Base-by-base conservation (phyloP, 306 rosid genomes). In the Gastrolobium bilobum region DNA sequence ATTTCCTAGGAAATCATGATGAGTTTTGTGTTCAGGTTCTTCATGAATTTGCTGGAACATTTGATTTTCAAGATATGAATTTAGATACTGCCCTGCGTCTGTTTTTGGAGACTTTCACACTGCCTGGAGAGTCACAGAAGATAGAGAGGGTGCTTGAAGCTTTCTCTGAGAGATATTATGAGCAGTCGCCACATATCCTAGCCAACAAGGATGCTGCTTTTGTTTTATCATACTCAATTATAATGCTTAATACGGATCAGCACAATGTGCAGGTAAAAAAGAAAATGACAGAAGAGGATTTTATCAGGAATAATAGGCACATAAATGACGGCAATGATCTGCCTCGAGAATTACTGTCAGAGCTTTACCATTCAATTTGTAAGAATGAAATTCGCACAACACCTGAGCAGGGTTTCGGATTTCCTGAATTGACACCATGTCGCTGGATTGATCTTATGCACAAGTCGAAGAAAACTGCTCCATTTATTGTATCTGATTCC, bases 241-340 rank as follows among this genome's bases (percentile, higher is more conserved):
- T 92, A 80, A 30, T 94, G 92, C 99, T 94, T 30, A 94, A 94
- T 57, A 94, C 99, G 79, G 97, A 94, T 85, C 99, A 84, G 78
- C 97, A 94, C 87, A 94, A 94, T 82, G 84, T 78, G 37, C 99
- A 95, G 82, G 98, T 95, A 78, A 95, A 93, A 89, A 93, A 90
- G 84, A 93, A 93, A 87, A 95, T 95, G 99, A 93, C 99, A 4
- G 98, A 90, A 85, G 97, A 90, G 75, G 96, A 93, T 83, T 95
- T 93, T 86, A 89, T 95, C 60, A 86, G 97, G 79, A 95, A 95
- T 82, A 91, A 90, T 87, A 83, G 99, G 77, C 91, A 82, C 81
- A 95, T 95, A 73, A 95, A 95, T 79, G 98, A 94, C 63, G 98
- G 98, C 76, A 86, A 69, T 79, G 99, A 95, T 86, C 93, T 95